Conservation (phyloP, 176 grass and related monocot species). For the Calamus simplicifolius region DNA sequence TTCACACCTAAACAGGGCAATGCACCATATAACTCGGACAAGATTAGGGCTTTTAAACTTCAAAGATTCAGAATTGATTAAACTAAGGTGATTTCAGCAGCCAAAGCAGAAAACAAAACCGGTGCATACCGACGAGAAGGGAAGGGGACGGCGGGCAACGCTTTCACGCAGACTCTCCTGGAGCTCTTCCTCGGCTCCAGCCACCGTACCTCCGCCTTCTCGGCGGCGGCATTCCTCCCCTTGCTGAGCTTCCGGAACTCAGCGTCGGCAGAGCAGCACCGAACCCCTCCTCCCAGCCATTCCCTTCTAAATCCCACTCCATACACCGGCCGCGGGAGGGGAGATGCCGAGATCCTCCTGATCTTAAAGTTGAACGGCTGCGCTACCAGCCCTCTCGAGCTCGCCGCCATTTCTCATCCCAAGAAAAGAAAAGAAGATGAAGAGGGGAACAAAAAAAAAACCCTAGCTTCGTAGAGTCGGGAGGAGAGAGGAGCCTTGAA, state of each 20-base stretch:
- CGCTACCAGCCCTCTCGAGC: constrained; percentile 44
- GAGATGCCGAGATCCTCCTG: constrained; percentile 11
- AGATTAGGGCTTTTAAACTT: too few species aligned
- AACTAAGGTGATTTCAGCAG: too few species aligned
- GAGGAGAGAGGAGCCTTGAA: not conserved
- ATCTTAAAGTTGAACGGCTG: constrained; percentile 42
- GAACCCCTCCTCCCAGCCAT: constrained; percentile 1
- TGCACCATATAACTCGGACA: too few species aligned
- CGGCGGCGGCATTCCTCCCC: constrained; percentile 25
- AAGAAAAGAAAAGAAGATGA: constrained; percentile 1
- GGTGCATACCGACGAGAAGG: constrained; percentile 45
- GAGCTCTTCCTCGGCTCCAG: constrained; percentile 34
- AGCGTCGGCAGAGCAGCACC: constrained; percentile 27
- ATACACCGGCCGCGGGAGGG: not conserved
- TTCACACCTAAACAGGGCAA: too few species aligned
- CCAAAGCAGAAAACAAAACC: not conserved
- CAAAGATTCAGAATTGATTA: too few species aligned
- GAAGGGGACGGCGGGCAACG: constrained; percentile 36
- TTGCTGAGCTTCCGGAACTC: constrained; percentile 27
- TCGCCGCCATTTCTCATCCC: constrained; percentile 45
- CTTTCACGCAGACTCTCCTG: constrained; percentile 26
- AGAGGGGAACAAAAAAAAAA: not conserved
- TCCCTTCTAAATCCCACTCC: too few species aligned
- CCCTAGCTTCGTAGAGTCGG: not conserved
- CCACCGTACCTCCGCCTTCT: constrained; percentile 41